Base-by-base conservation (phyloP, 129 eudicot genomes). In the Logfia minima region DNA sequence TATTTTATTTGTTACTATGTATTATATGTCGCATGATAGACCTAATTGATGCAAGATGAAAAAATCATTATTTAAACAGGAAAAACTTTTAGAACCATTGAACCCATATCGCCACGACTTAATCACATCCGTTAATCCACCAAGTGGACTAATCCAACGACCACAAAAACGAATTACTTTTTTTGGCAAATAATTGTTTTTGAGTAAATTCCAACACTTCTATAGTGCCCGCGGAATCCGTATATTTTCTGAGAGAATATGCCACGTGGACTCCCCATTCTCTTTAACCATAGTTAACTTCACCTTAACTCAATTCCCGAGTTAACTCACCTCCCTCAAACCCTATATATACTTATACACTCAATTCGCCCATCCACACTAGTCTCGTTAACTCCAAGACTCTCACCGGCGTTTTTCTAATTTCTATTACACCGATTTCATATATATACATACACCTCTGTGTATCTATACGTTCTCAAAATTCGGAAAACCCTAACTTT, bases 221-320 rank as follows among this genome's bases (percentile, higher is more conserved):
- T 22, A 21, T 70, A 78, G 82, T 78, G 82, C 82, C 69, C 18
- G 76, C 70, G 71, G 81, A 70, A 78, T 78, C 77, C 77, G 77
- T 78, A 78, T 70, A 78, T 59, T 78, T 2, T 34, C 43, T 28
- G 24, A 59, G 18, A 78, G 82, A 78, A 78, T 78, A 69, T 78
- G 82, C 82, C 82, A 78, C 82, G 82, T 78, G 82, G 82, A 78
- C 77, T 70, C 24, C 8, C 22, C 45, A 22, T 37, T 41, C 18
- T 69, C 11, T 8, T 70, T 79, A 61, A 79, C 72, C 82, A 48
- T 79, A 14, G 82, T 79, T 79, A 79, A 71, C 76, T 24, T 41
- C 58, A 68, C 48, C 48, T 41, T 23, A 67, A 55, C 53, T 23
- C 26, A 6, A 28, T 35, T 34, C 81, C 58, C 22, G 39, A 29